Base-by-base conservation (phyloP, 1,284 basidiomycete species). In the Pulveroboletus sp. region DNA sequence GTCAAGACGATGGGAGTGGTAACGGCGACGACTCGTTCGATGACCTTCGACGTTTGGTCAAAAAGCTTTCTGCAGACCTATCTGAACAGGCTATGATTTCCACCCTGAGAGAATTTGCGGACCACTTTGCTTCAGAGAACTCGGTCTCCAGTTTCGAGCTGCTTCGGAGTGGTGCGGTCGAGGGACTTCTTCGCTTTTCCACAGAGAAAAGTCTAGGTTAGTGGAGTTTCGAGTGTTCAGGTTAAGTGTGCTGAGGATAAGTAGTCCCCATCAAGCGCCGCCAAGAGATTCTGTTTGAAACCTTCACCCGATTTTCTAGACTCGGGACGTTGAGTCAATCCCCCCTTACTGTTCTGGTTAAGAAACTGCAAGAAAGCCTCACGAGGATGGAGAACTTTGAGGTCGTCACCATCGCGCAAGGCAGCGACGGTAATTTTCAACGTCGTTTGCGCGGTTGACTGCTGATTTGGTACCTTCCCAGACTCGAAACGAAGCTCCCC, bases 81-180 rank as follows among this genome's bases (percentile, higher is more conserved):
- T 77, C 80, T n/a, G 87, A 91, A 70, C 82, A 81, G 61, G 82
- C 84, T 35, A 71, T 91, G n/a, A 72, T 78, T 26, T 80, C 82
- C 37, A 82, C 84, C 13, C 73, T 97, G 26, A 77, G 79, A 54
- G 84, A 88, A 59, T 78, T 98, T 21, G 90, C 91, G 0, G 79
- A 81, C 16, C 78, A 95, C 45, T 96, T 99, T 70, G 77, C 86
- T 2, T 86, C 86, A n/a, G 81, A 84, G 63, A 82, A 81, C 5
- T 89, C 93, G 12, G 84, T 98, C 13, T 98, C 95, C 1, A 97
- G 95, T 72, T 99, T 98, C 63, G 97, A 99, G 75, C 75, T 99
- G 42, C 76, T 98, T 53, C 91, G 97, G 66, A 96, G 93, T 65
- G 96, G 95, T 4, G 81, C 98, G 1, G 89, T 98, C 2, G 94